Conservation (phyloP, 768 basidiomycete genomes). For the Rhodocollybia butyracea region DNA sequence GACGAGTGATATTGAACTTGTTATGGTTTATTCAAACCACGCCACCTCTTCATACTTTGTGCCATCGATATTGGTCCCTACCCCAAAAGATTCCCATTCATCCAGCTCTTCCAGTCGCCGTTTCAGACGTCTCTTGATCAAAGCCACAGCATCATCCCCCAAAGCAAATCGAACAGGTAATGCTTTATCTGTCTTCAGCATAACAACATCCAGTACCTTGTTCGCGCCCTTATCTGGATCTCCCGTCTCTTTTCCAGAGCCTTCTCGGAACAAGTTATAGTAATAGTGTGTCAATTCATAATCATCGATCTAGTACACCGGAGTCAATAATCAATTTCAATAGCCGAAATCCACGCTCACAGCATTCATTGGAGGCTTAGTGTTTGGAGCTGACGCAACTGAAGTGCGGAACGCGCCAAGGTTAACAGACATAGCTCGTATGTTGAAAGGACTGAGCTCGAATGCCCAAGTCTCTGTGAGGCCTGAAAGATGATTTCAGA, state of each 20-base stretch:
- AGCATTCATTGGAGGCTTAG: background rate
- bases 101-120: slow-evolving; percentile 1
- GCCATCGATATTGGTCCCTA: slow-evolving; percentile 5
- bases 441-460: slow-evolving; percentile 7
- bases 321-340: background rate
- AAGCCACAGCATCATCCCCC: background rate
- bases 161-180: slow-evolving; percentile 13
- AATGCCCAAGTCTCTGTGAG: slow-evolving; percentile 3
- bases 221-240: slow-evolving; percentile 13
- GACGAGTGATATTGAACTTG: too few species aligned
- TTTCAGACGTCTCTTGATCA: background rate
- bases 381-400: slow-evolving; percentile 9
- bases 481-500: background rate
- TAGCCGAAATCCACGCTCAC: background rate
- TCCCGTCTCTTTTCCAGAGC: slow-evolving; percentile 12
- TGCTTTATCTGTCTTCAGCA: background rate
- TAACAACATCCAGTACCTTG: slow-evolving; percentile 12
- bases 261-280: background rate
- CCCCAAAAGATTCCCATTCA: slow-evolving; percentile 11
- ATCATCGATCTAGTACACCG: slow-evolving; percentile 8
- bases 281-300: slow-evolving; percentile 10
- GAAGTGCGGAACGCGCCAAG: slow-evolving; percentile 14
- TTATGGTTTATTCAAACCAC: too few species aligned
- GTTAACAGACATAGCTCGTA: slow-evolving; percentile 6
- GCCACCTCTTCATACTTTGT: background rate